These are phyloP conservation scores for Neurospora sp. DNA, from an alignment of 495 filamentous ascomycete species.

Conservation along the genomic window DNA sequence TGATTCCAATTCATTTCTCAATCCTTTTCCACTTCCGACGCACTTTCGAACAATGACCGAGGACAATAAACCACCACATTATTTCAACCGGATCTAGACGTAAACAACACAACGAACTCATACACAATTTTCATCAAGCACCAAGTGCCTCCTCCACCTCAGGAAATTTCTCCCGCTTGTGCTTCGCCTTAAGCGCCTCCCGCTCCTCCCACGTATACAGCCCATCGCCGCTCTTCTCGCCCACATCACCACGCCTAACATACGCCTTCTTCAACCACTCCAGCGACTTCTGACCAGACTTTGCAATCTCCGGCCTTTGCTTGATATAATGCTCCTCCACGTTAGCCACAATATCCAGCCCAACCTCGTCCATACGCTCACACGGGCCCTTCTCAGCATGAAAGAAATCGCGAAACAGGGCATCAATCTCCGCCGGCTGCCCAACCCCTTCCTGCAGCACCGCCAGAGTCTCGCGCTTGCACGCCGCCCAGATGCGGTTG, in stretches of 20 bases:
- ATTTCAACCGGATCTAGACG: neutral
- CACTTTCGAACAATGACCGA: neutral
- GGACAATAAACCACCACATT: neutral
- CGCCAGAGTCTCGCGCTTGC: conserved; percentile 44
- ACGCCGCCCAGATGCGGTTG: conserved; percentile 50
- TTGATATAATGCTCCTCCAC: conserved; percentile 29
- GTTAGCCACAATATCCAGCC: conserved; percentile 33
- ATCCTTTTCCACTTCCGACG: neutral
- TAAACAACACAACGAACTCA: neutral
- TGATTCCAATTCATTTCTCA: neutral
- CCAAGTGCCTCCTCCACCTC: conserved; percentile 20
- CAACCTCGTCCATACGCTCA: conserved; percentile 39
- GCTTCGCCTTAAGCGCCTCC: conserved; percentile 15
- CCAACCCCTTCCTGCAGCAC: conserved; percentile 42
- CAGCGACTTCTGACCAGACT: conserved; percentile 5
- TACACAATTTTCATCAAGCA: conserved; percentile 5
- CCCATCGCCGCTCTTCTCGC: conserved; percentile 32
- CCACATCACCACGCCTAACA: conserved; percentile 30
- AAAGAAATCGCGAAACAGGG: conserved; percentile 38
- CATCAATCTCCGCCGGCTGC: conserved; percentile 30
- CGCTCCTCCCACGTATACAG: conserved; percentile 17
- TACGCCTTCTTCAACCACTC: conserved; percentile 31
- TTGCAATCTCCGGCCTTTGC: conserved; percentile 7
- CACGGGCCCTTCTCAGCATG: conserved; percentile 35
- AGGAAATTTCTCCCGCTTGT: conserved; percentile 4